A percentile compares a stretch with the other conserved stretches of the same genome.
Conservation (phyloP, 2,329 filamentous ascomycete species). For the Tolypocladium paradoxum region DNA sequence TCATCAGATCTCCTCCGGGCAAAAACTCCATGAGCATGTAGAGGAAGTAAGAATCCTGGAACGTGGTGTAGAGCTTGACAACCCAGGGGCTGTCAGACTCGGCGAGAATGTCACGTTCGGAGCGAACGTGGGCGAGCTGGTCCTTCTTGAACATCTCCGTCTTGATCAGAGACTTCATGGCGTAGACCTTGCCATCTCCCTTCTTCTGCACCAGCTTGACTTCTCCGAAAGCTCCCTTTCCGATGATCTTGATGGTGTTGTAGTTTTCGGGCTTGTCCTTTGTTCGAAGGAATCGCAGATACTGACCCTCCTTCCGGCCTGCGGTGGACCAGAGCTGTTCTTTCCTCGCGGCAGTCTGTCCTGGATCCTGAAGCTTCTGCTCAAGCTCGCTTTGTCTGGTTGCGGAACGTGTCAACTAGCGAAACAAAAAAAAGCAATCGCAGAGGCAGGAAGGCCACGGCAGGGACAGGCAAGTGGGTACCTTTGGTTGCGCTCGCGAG, state of each 20-base stretch:
- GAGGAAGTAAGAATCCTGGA: constrained; percentile 90
- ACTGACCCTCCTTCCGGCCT: constrained; percentile 81
- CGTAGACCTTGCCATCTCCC: constrained; percentile 92
- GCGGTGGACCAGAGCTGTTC: constrained; percentile 77
- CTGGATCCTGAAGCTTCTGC: constrained; percentile 68
- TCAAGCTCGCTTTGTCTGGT: constrained; percentile 84
- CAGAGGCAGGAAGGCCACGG: background rate
- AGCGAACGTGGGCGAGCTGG: constrained; percentile 91
- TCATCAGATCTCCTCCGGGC: constrained; percentile 97
- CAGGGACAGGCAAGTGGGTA: constrained; percentile 29
- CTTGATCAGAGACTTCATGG: constrained; percentile 96
- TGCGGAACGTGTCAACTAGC: background rate
- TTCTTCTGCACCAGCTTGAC: constrained; percentile 96
- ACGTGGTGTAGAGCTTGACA: constrained; percentile 95
- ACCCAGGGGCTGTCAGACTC: constrained; percentile 99
- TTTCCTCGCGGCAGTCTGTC: constrained; percentile 63
- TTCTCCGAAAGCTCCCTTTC: constrained; percentile 97
- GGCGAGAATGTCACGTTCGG: constrained; percentile 92
- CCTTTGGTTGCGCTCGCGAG: constrained; percentile 90
- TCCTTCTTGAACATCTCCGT: constrained; percentile 99
- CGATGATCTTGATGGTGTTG: constrained; percentile 92
- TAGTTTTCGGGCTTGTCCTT: constrained; percentile 93
- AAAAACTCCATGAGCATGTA: constrained; percentile 99
- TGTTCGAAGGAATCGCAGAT: constrained; percentile 86
- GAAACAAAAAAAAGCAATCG: background rate